Percentiles rank a stretch among this genome's conserved stretches.
These are phyloP conservation scores for Xerocomellus dryophilus DNA, from an alignment of 768 basidiomycete species.

Conservation along the genomic window DNA sequence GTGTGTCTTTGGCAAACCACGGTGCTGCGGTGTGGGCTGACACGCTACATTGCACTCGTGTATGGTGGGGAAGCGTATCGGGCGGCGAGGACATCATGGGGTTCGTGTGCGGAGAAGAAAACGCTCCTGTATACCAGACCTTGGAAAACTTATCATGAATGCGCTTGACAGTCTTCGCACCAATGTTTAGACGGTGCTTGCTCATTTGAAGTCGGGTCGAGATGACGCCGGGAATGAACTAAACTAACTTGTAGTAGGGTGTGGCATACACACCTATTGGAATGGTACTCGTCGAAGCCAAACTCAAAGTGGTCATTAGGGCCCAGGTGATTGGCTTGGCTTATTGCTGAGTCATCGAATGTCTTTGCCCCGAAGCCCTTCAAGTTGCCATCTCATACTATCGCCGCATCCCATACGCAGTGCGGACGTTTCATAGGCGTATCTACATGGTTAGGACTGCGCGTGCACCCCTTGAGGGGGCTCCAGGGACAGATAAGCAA, in stretches of 20 bases:
- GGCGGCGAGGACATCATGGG: background rate
- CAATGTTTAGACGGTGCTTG: background rate
- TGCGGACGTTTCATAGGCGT: no score
- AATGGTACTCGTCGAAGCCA: background rate
- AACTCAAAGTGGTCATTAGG: background rate
- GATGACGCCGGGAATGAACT: background rate
- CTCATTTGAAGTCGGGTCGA: background rate
- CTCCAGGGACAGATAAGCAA: no score
- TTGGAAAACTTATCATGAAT: no score
- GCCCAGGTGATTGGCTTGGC: no score
- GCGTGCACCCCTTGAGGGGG: no score
- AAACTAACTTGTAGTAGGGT: background rate
- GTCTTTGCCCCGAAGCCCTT: no score
- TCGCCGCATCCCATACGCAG: no score
- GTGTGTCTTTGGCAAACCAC: background rate
- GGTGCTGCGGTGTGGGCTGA: background rate
- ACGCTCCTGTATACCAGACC: no score
- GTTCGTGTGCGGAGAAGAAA: background rate
- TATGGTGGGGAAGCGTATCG: background rate
- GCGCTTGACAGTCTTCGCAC: no score
- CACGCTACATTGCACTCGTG: background rate
- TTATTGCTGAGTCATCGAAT: no score
- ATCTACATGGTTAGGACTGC: no score
- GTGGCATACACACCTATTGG: background rate
- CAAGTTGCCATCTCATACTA: no score